Percentiles rank a stretch among this genome's conserved stretches.
phyloP scores from a whole-genome alignment of 208 protist species.

The Wallacemonas sp. region DNA sequence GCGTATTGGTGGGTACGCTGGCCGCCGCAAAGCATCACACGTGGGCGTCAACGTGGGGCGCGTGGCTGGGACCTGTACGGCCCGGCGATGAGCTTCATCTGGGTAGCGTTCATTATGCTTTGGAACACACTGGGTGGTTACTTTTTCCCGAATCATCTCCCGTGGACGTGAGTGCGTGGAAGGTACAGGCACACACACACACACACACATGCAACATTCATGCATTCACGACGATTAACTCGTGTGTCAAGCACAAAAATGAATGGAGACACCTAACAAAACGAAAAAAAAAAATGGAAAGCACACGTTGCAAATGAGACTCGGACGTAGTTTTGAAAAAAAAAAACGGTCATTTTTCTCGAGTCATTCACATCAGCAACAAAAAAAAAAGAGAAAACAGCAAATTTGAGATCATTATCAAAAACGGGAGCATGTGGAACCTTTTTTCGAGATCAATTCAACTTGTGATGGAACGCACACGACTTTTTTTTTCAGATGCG shows the following conservation, averaged over 20 bases:
- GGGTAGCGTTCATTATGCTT: slow-evolving; percentile 46
- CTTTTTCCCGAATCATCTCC: slow-evolving; percentile 73
- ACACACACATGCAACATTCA: no score
- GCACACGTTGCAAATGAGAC: no score
- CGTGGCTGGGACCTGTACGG: not conserved
- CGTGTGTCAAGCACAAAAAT: no score
- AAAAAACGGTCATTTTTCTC: no score
- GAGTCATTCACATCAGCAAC: no score
- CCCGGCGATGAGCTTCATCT: slow-evolving; percentile 25
- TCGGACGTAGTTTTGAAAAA: no score
- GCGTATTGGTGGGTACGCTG: slow-evolving; percentile 34
- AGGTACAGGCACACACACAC: no score
- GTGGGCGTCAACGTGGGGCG: not conserved
- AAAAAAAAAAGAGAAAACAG: not conserved
- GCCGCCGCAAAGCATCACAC: slow-evolving; percentile 23
- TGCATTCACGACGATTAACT: no score
- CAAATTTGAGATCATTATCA: not conserved
- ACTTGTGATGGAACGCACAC: no score
- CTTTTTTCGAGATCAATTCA: no score
- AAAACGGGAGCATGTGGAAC: not conserved
- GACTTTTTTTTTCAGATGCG: no score
- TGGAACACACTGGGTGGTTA: slow-evolving; percentile 58
- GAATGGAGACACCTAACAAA: not conserved
- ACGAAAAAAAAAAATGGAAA: slow-evolving; percentile 7
- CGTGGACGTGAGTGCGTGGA: slow-evolving; percentile 62